Evolutionary conservation across 345 rosid genomes (phyloP).

Genomic region (Toxicodendron radicans): DNA sequence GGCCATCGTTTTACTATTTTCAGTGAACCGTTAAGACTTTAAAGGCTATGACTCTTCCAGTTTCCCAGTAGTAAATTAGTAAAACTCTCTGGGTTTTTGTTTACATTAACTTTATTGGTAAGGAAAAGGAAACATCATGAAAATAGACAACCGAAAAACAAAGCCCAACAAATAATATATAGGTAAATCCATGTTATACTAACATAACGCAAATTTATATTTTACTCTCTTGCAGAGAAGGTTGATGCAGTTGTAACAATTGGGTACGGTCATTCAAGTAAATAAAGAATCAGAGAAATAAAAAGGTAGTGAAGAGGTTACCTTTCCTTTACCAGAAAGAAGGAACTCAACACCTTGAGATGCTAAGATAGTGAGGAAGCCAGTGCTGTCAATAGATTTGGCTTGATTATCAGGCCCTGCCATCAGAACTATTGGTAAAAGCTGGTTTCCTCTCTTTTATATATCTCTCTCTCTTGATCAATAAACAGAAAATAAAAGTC

Average conservation of each 20-base stretch:
- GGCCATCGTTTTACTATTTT: too few relatives aligned
- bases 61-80: not conserved
- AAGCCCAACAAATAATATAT: not conserved
- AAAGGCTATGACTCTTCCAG: not conserved
- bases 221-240: not conserved
- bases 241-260: not conserved
- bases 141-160: not conserved
- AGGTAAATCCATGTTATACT: not conserved
- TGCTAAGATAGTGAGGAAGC: constrained; percentile 40
- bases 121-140: not conserved
- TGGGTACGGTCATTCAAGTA: not conserved
- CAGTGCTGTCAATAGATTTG: constrained; percentile 24
- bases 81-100: not conserved
- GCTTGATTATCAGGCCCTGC: constrained; percentile 32
- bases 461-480: not conserved
- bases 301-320: constrained; percentile 12
- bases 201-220: not conserved
- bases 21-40: not conserved
- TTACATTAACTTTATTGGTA: not conserved
- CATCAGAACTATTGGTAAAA: constrained; percentile 33
- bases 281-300: not conserved
- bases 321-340: constrained; percentile 53
- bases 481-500: not conserved
- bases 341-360: constrained; percentile 63
- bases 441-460: constrained; percentile 1